These are phyloP conservation scores for Ogataea nitratoaversa DNA, from an alignment of 805 yeast genomes.

Conservation along the genomic window DNA sequence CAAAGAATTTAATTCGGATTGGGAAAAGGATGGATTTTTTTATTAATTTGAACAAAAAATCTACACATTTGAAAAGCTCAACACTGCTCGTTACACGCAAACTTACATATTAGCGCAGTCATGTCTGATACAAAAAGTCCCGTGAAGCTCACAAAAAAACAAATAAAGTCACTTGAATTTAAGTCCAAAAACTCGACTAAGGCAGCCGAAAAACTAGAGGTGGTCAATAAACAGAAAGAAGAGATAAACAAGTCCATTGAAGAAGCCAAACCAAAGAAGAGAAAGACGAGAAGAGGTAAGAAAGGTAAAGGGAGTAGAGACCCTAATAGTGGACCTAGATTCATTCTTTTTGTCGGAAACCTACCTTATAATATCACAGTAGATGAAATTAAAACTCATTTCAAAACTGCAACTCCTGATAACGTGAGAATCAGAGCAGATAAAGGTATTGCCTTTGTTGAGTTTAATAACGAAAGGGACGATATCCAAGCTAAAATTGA, in stretches of 20 bases:
- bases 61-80: no score
- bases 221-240: conserved; percentile 18
- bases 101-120: not conserved
- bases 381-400: conserved; percentile 63
- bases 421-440: conserved; percentile 73
- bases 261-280: conserved; percentile 42
- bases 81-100: no score
- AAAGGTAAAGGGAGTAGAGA: conserved; percentile 51
- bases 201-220: conserved; percentile 32
- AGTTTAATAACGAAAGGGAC: conserved; percentile 55
- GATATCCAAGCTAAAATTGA: conserved; percentile 81
- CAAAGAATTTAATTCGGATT: no score
- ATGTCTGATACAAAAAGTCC: conserved; percentile 5
- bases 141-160: conserved; percentile 56
- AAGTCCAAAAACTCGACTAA: conserved; percentile 35
- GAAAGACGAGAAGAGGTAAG: conserved; percentile 76
- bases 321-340: conserved; percentile 51
- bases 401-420: conserved; percentile 70
- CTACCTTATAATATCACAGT: conserved; percentile 69
- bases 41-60: no score
- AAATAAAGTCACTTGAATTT: conserved; percentile 59
- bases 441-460: conserved; percentile 90
- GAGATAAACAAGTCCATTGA: conserved; percentile 26
- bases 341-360: conserved; percentile 85
- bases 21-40: no score